Conservation (phyloP, 2,329 filamentous ascomycete species). For the Monosporascus sp. region DNA sequence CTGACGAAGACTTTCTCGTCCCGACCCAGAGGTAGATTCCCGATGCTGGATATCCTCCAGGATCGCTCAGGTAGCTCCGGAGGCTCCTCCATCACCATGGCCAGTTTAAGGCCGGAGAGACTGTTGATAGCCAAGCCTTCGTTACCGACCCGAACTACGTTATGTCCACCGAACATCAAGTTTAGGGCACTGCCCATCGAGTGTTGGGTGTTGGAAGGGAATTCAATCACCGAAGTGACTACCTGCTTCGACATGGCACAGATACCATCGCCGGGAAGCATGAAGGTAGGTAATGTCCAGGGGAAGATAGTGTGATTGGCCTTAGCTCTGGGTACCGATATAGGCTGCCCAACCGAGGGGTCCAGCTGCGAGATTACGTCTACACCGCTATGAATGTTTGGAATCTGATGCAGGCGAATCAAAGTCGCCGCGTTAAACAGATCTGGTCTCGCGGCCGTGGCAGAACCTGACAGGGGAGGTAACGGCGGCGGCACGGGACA, state of each 20-base stretch:
- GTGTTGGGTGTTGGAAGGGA: conserved; percentile 44
- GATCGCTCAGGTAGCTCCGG: conserved; percentile 33
- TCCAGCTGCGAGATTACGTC: conserved; percentile 10
- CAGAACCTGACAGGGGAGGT: conserved; percentile 67
- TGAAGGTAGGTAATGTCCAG: conserved; percentile 76
- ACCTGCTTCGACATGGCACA: conserved; percentile 68
- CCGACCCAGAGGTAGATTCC: conserved; percentile 73
- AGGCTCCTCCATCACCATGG: conserved; percentile 59
- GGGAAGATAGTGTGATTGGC: conserved; percentile 84
- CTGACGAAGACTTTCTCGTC: conserved; percentile 83
- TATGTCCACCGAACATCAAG: conserved; percentile 40
- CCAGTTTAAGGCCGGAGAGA: conserved; percentile 55
- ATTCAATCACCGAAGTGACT: conserved; percentile 63
- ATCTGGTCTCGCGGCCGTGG: conserved; percentile 71
- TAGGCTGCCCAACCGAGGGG: conserved; percentile 5
- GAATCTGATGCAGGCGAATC: conserved; percentile 73
- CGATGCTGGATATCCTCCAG: conserved; percentile 75
- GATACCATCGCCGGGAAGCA: conserved; percentile 72
- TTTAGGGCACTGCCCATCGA: conserved; percentile 37
- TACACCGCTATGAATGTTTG: conserved; percentile 49
- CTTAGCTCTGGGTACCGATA: conserved; percentile 36
- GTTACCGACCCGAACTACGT: conserved; percentile 38
- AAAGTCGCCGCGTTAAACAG: conserved; percentile 86
- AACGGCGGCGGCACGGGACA: conserved; percentile 60
- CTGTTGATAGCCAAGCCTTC: conserved; percentile 45